Evolutionary conservation across 345 rosid genomes (phyloP).

Genomic region (Gynandropsis gynandra): DNA sequence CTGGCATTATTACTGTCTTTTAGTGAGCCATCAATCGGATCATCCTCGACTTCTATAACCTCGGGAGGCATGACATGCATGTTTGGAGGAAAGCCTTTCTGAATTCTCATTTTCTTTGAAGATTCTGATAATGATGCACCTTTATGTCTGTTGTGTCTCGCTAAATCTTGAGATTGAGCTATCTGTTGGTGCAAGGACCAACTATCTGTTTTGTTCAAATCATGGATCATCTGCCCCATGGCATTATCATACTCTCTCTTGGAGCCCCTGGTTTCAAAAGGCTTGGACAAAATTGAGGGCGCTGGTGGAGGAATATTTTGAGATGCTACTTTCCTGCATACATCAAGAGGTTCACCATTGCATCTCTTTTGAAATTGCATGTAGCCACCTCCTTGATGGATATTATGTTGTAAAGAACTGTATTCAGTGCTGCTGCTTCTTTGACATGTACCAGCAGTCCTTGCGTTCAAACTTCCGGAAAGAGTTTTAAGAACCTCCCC

Average conservation of each 20-base stretch:
- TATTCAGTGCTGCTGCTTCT: slow-evolving; percentile 19
- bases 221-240: slow-evolving; percentile 26
- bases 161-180: slow-evolving; percentile 21
- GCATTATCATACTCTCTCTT: slow-evolving; percentile 38
- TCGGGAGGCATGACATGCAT: slow-evolving; percentile 22
- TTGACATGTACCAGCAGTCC: slow-evolving; percentile 22
- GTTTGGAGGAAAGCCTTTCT: slow-evolving; percentile 23
- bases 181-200: slow-evolving; percentile 21
- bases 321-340: slow-evolving; percentile 23
- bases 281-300: slow-evolving; percentile 21
- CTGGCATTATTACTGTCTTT: slow-evolving; percentile 16
- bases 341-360: slow-evolving; percentile 21
- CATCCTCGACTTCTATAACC: slow-evolving; percentile 21
- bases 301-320: slow-evolving; percentile 25
- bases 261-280: slow-evolving; percentile 32
- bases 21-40: slow-evolving; percentile 22
- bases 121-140: slow-evolving; percentile 19
- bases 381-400: slow-evolving; percentile 21
- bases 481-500: slow-evolving; percentile 7
- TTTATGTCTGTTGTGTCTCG: slow-evolving; percentile 21
- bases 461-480: slow-evolving; percentile 17
- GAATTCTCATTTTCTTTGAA: slow-evolving; percentile 38
- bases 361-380: slow-evolving; percentile 24
- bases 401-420: slow-evolving; percentile 19
- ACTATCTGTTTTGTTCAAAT: slow-evolving; percentile 15